Conservation (phyloP, 2,329 filamentous ascomycete species). For the Aspergillus ruber region DNA sequence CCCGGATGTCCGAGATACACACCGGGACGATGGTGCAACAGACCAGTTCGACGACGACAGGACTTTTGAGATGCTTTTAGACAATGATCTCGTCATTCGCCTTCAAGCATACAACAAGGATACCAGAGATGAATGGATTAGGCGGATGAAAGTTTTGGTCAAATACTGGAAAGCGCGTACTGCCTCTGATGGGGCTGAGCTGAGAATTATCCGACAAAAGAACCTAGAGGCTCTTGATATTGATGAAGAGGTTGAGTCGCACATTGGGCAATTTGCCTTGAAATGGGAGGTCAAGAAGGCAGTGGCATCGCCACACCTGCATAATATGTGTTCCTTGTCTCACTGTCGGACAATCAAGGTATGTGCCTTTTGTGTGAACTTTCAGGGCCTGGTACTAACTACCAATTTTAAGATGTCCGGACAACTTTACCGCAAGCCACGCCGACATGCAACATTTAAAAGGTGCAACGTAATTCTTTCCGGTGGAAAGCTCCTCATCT, state of each 20-base stretch:
- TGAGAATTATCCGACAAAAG: conserved; percentile 50
- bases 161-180: conserved; percentile 58
- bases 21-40: conserved; percentile 48
- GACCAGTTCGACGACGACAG: conserved; percentile 50
- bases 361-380: conserved; percentile 3
- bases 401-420: conserved; percentile 49
- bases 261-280: conserved; percentile 58
- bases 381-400: conserved; percentile 5
- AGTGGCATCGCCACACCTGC: conserved; percentile 57
- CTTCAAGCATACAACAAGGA: conserved; percentile 53
- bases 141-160: conserved; percentile 49
- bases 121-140: conserved; percentile 58
- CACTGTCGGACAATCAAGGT: conserved; percentile 55
- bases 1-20: conserved; percentile 40
- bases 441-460: conserved; percentile 56
- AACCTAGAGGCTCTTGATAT: conserved; percentile 57
- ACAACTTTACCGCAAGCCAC: conserved; percentile 57
- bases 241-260: conserved; percentile 59
- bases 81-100: conserved; percentile 56
- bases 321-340: conserved; percentile 61
- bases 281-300: conserved; percentile 64
- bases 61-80: conserved; percentile 56
- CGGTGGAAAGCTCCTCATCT: conserved; percentile 56
- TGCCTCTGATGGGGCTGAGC: conserved; percentile 50
- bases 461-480: conserved; percentile 56